phyloP scores from a whole-genome alignment of 306 rosid species.

The Begonia fuchsioides region DNA sequence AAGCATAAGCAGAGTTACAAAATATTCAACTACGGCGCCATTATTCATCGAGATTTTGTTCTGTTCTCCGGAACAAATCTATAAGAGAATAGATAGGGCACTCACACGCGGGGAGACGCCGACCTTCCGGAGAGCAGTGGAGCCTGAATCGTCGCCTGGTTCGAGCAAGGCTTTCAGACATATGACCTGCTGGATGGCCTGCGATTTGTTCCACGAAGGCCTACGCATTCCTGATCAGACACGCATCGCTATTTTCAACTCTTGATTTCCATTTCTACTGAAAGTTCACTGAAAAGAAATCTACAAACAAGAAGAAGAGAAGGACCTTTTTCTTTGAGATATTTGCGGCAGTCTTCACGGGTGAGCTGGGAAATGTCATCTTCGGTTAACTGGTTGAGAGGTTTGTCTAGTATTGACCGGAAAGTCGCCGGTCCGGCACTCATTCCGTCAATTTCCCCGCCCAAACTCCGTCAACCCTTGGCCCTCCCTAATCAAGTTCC shows the following conservation, averaged over 20 bases:
- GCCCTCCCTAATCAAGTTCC: not conserved
- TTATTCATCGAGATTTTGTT: not conserved
- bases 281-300: not conserved
- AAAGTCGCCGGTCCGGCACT: slow-evolving; percentile 47
- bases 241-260: slow-evolving; percentile 30
- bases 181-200: slow-evolving; percentile 96
- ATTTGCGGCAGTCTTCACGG: slow-evolving; percentile 95
- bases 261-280: no score
- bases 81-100: not conserved
- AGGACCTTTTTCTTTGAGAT: slow-evolving; percentile 83
- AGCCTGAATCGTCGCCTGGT: slow-evolving; percentile 54
- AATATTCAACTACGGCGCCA: not conserved
- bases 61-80: not conserved
- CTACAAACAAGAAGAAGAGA: not conserved
- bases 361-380: slow-evolving; percentile 99
- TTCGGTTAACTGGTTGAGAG: slow-evolving; percentile 80
- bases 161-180: slow-evolving; percentile 87
- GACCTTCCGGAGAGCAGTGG: slow-evolving; percentile 29
- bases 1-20: no score
- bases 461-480: not conserved
- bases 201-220: slow-evolving; percentile 99
- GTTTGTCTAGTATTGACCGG: slow-evolving; percentile 80
- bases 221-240: slow-evolving; percentile 97
- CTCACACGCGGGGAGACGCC: not conserved
- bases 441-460: slow-evolving; percentile 29